These are phyloP conservation scores for Mycena vitilis DNA, from an alignment of 768 basidiomycete genomes.

Conservation along the genomic window DNA sequence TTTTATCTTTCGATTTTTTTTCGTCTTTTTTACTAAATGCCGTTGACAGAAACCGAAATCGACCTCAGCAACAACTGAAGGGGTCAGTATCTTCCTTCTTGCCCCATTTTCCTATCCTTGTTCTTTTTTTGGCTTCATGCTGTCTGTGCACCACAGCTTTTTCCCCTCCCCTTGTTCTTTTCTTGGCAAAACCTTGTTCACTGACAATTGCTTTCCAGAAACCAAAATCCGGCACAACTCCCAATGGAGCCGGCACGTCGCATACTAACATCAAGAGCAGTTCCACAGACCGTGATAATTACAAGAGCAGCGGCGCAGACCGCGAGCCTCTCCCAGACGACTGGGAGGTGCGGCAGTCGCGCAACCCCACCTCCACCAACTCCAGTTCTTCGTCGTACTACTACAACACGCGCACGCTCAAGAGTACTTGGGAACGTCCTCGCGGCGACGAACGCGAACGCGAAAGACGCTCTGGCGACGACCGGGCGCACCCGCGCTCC, in stretches of 20 bases:
- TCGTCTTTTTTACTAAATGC: background rate
- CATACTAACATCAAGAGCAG: conserved; percentile 29
- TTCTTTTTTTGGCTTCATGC: background rate
- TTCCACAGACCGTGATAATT: conserved; percentile 26
- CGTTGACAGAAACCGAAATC: conserved; percentile 28
- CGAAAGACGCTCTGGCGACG: conserved; percentile 20
- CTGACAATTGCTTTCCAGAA: conserved; percentile 28
- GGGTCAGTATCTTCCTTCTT: conserved; percentile 11
- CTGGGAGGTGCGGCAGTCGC: conserved; percentile 14
- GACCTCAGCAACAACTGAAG: conserved; percentile 10
- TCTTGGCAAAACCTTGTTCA: too few relatives aligned
- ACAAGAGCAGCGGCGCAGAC: conserved; percentile 12
- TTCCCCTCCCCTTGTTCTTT: background rate
- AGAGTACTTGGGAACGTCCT: conserved; percentile 28
- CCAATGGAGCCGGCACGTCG: conserved; percentile 24
- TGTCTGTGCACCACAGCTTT: background rate
- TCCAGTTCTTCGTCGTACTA: conserved; percentile 2
- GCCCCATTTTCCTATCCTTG: background rate
- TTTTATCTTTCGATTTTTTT: background rate
- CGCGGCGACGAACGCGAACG: conserved; percentile 21
- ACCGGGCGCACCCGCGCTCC: conserved; percentile 1
- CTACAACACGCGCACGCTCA: conserved; percentile 21
- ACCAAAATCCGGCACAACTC: conserved; percentile 28
- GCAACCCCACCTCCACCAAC: conserved; percentile 2
- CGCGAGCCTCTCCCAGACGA: conserved; percentile 16